These are phyloP conservation scores for Myriosclerotinia duriaeana DNA, from an alignment of 2,329 filamentous ascomycete genomes.

Conservation along the genomic window DNA sequence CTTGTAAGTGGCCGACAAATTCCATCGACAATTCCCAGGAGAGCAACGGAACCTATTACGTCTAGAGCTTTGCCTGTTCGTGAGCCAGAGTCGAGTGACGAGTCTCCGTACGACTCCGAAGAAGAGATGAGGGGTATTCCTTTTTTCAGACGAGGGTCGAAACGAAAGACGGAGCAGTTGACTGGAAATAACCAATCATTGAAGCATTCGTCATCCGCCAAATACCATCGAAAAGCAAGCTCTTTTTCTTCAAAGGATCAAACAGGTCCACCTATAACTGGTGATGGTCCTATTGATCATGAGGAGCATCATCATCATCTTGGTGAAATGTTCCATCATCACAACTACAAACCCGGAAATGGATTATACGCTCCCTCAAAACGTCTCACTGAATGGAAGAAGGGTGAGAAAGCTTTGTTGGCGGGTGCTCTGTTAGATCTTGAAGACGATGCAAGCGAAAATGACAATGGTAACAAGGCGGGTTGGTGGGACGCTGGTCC, in stretches of 20 bases:
- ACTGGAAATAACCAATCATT: conserved; percentile 31
- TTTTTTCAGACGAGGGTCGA: conserved; percentile 32
- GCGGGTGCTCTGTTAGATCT: conserved; percentile 61
- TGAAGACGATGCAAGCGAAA: conserved; percentile 42
- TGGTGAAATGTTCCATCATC: conserved; percentile 37
- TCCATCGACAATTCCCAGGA: not conserved
- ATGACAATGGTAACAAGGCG: conserved; percentile 53
- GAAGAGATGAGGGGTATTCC: conserved; percentile 26
- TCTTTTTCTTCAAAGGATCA: conserved; percentile 34
- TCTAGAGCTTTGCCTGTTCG: not conserved
- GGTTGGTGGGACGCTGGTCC: conserved; percentile 73
- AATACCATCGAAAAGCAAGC: conserved; percentile 26
- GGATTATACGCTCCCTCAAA: conserved; percentile 58
- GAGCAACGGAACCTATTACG: conserved; percentile 7
- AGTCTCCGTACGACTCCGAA: conserved; percentile 14
- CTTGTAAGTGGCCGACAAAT: conserved; percentile 5
- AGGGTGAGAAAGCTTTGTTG: conserved; percentile 62
- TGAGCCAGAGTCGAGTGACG: conserved; percentile 2
- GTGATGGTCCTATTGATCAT: not conserved
- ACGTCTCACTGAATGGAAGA: conserved; percentile 72
- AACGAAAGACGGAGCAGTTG: conserved; percentile 38
- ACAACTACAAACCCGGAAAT: conserved; percentile 45
- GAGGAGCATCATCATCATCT: conserved; percentile 35
- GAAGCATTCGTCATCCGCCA: conserved; percentile 21
- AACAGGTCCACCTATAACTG: conserved; percentile 28